A percentile compares a stretch with the other conserved stretches of the same genome.
Evolutionary conservation across 1,139 yeast species (phyloP).

Genomic region (Geotrichum aggregatum): DNA sequence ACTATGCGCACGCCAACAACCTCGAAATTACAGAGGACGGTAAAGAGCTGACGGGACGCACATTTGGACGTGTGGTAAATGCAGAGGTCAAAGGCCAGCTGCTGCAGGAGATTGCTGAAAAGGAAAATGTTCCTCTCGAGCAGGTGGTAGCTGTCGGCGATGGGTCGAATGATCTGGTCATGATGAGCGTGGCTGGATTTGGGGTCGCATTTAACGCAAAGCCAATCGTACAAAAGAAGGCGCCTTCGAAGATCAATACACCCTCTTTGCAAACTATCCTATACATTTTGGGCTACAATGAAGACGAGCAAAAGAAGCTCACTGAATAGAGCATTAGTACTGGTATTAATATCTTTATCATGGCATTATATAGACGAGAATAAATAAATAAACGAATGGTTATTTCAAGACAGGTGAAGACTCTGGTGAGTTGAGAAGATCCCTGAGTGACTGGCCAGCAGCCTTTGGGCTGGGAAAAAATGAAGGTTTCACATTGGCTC

Average conservation of each 20-base stretch:
- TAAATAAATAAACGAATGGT: too few relatives aligned
- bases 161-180: slow-evolving; percentile 91
- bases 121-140: slow-evolving; percentile 54
- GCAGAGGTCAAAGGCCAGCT: slow-evolving; percentile 78
- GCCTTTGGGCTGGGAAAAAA: slow-evolving; percentile 2
- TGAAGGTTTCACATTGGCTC: slow-evolving; percentile 14
- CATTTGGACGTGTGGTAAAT: slow-evolving; percentile 77
- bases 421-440: background rate
- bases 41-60: slow-evolving; percentile 47
- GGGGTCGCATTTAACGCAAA: slow-evolving; percentile 98
- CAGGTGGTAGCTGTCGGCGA: slow-evolving; percentile 84
- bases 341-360: background rate
- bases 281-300: slow-evolving; percentile 74
- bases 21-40: slow-evolving; percentile 48
- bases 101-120: slow-evolving; percentile 59
- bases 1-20: slow-evolving; percentile 83
- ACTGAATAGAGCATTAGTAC: slow-evolving; percentile 11
- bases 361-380: too few relatives aligned
- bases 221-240: slow-evolving; percentile 74
- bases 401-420: background rate
- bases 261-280: slow-evolving; percentile 64
- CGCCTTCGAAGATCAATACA: slow-evolving; percentile 79
- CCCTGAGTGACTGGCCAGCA: slow-evolving; percentile 1
- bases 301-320: slow-evolving; percentile 43
- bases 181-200: slow-evolving; percentile 90